phyloP scores from a whole-genome alignment of 2,329 filamentous ascomycete genomes.

The Coleophoma cylindrospora region DNA sequence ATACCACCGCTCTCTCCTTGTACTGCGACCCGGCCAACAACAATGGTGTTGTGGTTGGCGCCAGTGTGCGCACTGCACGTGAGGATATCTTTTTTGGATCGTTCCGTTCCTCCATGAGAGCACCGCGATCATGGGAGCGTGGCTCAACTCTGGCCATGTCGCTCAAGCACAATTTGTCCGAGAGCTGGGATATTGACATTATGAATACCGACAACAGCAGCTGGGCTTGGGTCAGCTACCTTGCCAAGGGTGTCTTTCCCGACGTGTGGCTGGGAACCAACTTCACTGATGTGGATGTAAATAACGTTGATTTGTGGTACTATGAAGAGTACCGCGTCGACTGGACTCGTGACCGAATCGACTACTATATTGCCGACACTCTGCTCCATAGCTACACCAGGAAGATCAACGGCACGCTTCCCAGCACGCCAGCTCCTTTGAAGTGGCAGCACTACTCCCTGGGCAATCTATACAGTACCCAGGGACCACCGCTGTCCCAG shows the following conservation, averaged over 20 bases:
- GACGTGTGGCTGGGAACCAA: slow-evolving; percentile 26
- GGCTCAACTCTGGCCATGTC: slow-evolving; percentile 41
- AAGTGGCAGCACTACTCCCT: slow-evolving; percentile 43
- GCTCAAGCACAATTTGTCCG: slow-evolving; percentile 37
- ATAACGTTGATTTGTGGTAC: slow-evolving; percentile 30
- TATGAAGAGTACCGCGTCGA: slow-evolving; percentile 41
- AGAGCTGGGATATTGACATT: slow-evolving; percentile 36
- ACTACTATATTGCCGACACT: slow-evolving; percentile 35
- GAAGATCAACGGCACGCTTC: slow-evolving; percentile 25
- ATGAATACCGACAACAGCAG: slow-evolving; percentile 35
- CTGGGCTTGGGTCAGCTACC: slow-evolving; percentile 32
- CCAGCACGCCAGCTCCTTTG: slow-evolving; percentile 34
- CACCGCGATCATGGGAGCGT: slow-evolving; percentile 27
- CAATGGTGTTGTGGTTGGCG: slow-evolving; percentile 32
- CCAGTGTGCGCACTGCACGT: slow-evolving; percentile 33
- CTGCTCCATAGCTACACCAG: slow-evolving; percentile 27
- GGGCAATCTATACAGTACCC: slow-evolving; percentile 36
- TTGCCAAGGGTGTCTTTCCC: slow-evolving; percentile 33
- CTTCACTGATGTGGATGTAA: slow-evolving; percentile 6
- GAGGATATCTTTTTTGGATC: slow-evolving; percentile 43
- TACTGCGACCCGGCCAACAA: slow-evolving; percentile 5
- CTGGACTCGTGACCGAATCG: slow-evolving; percentile 37
- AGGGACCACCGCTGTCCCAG: slow-evolving; percentile 35
- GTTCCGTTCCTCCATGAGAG: slow-evolving; percentile 36
- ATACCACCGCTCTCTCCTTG: slow-evolving; percentile 3